These are phyloP conservation scores for Emericellopsis atlantica DNA, from an alignment of 2,329 filamentous ascomycete genomes.

Conservation along the genomic window DNA sequence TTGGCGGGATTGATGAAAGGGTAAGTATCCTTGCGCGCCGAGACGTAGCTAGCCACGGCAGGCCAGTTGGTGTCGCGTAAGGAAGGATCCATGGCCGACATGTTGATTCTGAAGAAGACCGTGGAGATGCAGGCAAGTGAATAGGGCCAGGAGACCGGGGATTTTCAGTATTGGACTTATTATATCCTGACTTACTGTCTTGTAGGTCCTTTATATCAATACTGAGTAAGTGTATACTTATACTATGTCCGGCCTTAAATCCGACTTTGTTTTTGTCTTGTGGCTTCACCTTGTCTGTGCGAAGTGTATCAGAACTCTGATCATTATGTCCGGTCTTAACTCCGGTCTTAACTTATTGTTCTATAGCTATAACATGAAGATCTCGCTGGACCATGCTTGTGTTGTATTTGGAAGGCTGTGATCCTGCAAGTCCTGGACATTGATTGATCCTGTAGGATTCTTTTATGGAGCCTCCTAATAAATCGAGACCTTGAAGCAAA, in stretches of 20 bases:
- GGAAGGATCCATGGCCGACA: constrained; percentile 3
- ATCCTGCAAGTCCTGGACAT: too few species aligned
- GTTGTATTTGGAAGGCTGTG: too few species aligned
- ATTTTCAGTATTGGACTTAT: not conserved
- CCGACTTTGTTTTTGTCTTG: not conserved
- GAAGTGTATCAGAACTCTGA: too few species aligned
- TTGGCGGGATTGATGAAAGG: constrained; percentile 30
- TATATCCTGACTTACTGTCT: not conserved
- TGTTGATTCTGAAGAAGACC: constrained; percentile 1
- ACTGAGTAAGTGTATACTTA: not conserved
- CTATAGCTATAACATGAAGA: too few species aligned
- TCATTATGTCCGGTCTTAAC: too few species aligned
- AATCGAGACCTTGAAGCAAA: too few species aligned
- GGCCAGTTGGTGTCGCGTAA: constrained; percentile 4
- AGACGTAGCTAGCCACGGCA: constrained; percentile 4
- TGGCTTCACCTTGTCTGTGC: too few species aligned
- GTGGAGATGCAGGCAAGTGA: not conserved
- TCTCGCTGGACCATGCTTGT: too few species aligned
- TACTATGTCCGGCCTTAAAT: not conserved
- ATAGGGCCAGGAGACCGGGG: not conserved
- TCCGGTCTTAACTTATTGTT: too few species aligned
- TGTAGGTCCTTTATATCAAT: not conserved
- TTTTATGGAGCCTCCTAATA: too few species aligned
- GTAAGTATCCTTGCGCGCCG: constrained; percentile 30
- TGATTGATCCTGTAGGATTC: too few species aligned